A percentile compares a stretch with the other conserved stretches of the same genome.
phyloP scores from a whole-genome alignment of 768 basidiomycete species.

The Leccinum rimulosum region DNA sequence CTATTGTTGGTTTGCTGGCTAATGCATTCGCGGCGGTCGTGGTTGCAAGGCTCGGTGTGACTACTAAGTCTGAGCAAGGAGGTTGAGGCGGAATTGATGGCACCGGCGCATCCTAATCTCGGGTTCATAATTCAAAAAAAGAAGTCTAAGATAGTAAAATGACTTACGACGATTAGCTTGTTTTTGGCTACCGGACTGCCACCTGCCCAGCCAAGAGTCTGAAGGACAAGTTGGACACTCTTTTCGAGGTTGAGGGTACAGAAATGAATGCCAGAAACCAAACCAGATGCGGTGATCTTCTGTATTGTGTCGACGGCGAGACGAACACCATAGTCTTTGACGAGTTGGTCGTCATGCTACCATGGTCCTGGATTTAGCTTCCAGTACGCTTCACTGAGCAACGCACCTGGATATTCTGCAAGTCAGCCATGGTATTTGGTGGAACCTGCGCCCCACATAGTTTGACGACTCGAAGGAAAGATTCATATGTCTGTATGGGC shows the following conservation, averaged over 20 bases:
- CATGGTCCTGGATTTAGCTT: background rate
- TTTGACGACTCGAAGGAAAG: conserved; percentile 88
- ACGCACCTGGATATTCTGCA: conserved; percentile 76
- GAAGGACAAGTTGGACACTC: conserved; percentile 84
- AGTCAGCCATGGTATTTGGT: conserved; percentile 52
- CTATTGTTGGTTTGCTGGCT: conserved; percentile 44
- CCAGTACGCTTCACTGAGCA: background rate
- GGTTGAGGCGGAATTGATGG: conserved; percentile 28
- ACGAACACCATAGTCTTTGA: conserved; percentile 92
- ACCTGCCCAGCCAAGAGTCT: conserved; percentile 71
- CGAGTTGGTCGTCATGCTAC: conserved; percentile 88
- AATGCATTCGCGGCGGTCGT: conserved; percentile 59
- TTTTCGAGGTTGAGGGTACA: conserved; percentile 98
- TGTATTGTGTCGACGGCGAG: conserved; percentile 81
- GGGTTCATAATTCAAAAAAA: conserved; percentile 4
- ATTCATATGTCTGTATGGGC: conserved; percentile 96
- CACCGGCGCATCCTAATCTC: conserved; percentile 41
- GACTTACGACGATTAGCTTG: conserved; percentile 61
- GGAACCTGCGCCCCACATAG: conserved; percentile 84
- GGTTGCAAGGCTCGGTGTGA: conserved; percentile 66
- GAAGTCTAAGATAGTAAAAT: conserved; percentile 9
- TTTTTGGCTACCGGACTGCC: conserved; percentile 46
- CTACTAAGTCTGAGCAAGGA: conserved; percentile 40
- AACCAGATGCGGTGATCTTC: conserved; percentile 52
- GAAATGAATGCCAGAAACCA: conserved; percentile 80